Conservation (phyloP, 768 basidiomycete species). For the Tylopilus plumbeoviolaceoides region DNA sequence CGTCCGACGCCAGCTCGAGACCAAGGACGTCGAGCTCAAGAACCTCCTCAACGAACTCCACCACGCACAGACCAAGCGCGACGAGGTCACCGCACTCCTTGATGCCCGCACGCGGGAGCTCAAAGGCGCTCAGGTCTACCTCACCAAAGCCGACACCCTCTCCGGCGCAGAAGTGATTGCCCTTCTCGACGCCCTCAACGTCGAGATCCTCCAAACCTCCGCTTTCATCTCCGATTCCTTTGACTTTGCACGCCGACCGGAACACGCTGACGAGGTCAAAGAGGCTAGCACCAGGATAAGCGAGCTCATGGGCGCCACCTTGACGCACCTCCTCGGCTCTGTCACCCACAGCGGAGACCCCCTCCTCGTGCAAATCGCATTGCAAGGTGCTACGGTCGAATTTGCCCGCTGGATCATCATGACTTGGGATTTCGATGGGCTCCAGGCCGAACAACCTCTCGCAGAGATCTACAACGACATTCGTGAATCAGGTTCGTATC, state of each 20-base stretch:
- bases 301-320: slow-evolving; percentile 30
- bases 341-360: slow-evolving; percentile 29
- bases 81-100: slow-evolving; percentile 30
- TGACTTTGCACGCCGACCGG: slow-evolving; percentile 26
- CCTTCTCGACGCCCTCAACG: slow-evolving; percentile 39
- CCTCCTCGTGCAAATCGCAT: slow-evolving; percentile 38
- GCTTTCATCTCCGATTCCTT: slow-evolving; percentile 42
- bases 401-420: slow-evolving; percentile 33
- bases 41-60: slow-evolving; percentile 27
- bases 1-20: slow-evolving; percentile 21
- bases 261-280: slow-evolving; percentile 21
- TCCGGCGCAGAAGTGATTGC: slow-evolving; percentile 43
- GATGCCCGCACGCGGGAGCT: slow-evolving; percentile 37
- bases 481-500: slow-evolving; percentile 34
- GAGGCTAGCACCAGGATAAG: slow-evolving; percentile 26
- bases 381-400: slow-evolving; percentile 32
- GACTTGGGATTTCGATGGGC: slow-evolving; percentile 33
- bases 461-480: slow-evolving; percentile 38
- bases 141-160: slow-evolving; percentile 41
- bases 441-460: slow-evolving; percentile 27
- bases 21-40: slow-evolving; percentile 23
- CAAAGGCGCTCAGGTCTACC: slow-evolving; percentile 39
- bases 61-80: slow-evolving; percentile 21
- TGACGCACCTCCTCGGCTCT: slow-evolving; percentile 23
- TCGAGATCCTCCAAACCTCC: slow-evolving; percentile 44